Percentiles rank a stretch among this genome's conserved stretches.
phyloP scores from a whole-genome alignment of 768 basidiomycete species.

The Chiua virens region DNA sequence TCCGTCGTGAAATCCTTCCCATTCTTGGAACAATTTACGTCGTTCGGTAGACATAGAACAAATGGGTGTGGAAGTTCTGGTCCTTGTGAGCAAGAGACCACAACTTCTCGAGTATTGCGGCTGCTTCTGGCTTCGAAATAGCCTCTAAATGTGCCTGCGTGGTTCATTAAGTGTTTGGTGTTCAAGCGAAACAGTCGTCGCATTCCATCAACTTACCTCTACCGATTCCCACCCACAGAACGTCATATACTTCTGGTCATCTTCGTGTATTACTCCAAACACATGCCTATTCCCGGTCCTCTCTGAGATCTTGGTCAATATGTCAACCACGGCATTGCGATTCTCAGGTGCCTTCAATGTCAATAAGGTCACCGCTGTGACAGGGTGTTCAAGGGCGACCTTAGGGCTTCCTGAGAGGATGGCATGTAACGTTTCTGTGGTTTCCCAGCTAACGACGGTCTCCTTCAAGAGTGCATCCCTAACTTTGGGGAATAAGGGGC shows the following conservation, averaged over 20 bases:
- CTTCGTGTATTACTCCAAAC: conserved; percentile 21
- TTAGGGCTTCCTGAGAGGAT: conserved; percentile 11
- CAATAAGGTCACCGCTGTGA: conserved; percentile 9
- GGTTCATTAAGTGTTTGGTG: too few relatives aligned
- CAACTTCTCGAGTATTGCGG: conserved; percentile 6
- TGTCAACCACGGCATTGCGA: conserved; percentile 12
- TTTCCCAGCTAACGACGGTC: not conserved
- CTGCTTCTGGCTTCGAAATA: conserved; percentile 8
- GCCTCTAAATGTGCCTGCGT: conserved; percentile 19
- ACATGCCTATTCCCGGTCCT: conserved; percentile 9
- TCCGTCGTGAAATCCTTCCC: too few relatives aligned
- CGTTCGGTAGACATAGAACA: conserved; percentile 3
- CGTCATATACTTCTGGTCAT: conserved; percentile 20
- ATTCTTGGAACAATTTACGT: not conserved
- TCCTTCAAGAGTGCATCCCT: not conserved
- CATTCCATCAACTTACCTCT: conserved; percentile 17
- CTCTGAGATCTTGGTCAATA: conserved; percentile 13
- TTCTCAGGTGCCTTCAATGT: conserved; percentile 25
- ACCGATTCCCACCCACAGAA: conserved; percentile 22
- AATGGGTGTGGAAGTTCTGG: conserved; percentile 11
- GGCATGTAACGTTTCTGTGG: conserved; percentile 20
- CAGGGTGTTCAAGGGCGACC: too few relatives aligned
- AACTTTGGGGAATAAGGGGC: not conserved
- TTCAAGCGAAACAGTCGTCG: not conserved
- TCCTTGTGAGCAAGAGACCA: conserved; percentile 16